Evolutionary conservation across 768 basidiomycete genomes (phyloP).

Genomic region (Piloderma croceum): DNA sequence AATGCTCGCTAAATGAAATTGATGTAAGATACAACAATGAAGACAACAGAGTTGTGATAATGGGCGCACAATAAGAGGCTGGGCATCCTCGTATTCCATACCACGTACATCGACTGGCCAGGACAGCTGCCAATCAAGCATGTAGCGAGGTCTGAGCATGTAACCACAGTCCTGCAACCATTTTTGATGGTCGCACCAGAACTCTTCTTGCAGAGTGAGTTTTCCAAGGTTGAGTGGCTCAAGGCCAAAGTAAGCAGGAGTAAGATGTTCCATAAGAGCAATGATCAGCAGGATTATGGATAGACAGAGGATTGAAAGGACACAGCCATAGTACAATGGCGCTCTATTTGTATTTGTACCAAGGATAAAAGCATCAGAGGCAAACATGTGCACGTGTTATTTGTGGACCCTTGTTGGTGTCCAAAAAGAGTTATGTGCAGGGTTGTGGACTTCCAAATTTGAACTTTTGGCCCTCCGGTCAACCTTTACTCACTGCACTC

Average conservation of each 20-base stretch:
- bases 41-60: not conserved
- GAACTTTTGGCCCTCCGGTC: too few species aligned
- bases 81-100: conserved; percentile 7
- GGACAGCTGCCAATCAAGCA: conserved; percentile 15
- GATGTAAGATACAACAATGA: not conserved
- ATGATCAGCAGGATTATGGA: not conserved
- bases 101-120: conserved; percentile 4
- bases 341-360: too few species aligned
- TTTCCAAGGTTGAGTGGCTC: not conserved
- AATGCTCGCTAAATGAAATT: not conserved
- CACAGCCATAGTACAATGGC: not conserved
- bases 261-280: not conserved
- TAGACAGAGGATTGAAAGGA: not conserved
- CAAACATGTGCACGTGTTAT: too few species aligned
- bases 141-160: conserved; percentile 12
- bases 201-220: conserved; percentile 1
- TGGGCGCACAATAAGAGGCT: not conserved
- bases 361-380: too few species aligned
- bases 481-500: too few species aligned
- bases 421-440: too few species aligned
- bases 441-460: too few species aligned
- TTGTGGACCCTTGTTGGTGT: too few species aligned
- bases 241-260: not conserved
- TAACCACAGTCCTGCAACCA: conserved; percentile 15
- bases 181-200: conserved; percentile 12